phyloP scores from a whole-genome alignment of 257 asterid genomes.

The Solanum lycopersicoides region DNA sequence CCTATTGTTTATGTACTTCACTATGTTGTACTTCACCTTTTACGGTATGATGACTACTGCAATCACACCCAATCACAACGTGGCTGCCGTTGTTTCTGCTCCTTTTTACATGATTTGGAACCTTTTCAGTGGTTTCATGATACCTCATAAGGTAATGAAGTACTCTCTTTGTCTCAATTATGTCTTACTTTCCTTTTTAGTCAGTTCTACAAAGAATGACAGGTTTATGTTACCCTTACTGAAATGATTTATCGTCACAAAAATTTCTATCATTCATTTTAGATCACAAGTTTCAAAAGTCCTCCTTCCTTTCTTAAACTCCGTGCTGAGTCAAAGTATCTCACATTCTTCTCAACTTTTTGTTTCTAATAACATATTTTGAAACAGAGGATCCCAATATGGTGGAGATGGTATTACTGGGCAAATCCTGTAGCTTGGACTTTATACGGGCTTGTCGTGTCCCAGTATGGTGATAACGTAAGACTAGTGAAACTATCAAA shows the following conservation, averaged over 20 bases:
- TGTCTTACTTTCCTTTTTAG: not conserved
- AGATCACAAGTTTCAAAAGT: too few species aligned
- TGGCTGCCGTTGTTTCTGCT: constrained; percentile 82
- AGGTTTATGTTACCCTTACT: not conserved
- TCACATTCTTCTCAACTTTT: not conserved
- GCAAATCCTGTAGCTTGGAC: constrained; percentile 95
- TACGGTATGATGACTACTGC: constrained; percentile 99
- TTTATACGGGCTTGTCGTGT: constrained; percentile 76
- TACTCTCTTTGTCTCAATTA: not conserved
- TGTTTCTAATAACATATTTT: not conserved
- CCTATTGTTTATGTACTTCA: constrained; percentile 65
- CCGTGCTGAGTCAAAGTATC: not conserved
- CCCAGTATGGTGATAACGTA: constrained; percentile 60
- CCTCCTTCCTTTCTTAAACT: too few species aligned
- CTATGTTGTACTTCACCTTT: constrained; percentile 81
- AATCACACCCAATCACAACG: constrained; percentile 85
- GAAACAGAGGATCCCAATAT: constrained; percentile 72
- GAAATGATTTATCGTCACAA: not conserved
- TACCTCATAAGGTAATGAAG: constrained; percentile 78
- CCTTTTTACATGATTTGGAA: constrained; percentile 97
- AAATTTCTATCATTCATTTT: too few species aligned
- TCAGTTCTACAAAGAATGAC: not conserved
- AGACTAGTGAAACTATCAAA: constrained; percentile 47
- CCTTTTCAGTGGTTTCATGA: constrained; percentile 93
- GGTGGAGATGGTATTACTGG: constrained; percentile 99